Conservation (phyloP, 441 rosid species). For the Pelargonium myrrhifolium region DNA sequence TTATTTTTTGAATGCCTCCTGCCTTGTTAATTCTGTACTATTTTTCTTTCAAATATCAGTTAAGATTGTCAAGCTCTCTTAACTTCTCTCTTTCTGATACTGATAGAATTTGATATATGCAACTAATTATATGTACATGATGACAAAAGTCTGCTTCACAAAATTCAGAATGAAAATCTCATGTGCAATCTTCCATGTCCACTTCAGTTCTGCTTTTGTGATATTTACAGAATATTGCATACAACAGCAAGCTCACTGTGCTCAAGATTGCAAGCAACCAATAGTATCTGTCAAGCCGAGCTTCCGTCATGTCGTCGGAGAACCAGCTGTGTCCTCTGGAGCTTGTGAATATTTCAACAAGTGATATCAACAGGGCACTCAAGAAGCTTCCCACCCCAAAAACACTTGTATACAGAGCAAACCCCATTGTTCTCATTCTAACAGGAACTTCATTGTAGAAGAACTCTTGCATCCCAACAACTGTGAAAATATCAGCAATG, state of each 20-base stretch:
- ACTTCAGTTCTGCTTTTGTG: constrained; percentile 33
- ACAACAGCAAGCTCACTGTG: constrained; percentile 45
- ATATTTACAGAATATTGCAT: constrained; percentile 45
- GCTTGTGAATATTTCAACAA: constrained; percentile 40
- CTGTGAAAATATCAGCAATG: constrained; percentile 79
- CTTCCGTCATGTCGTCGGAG: constrained; percentile 74
- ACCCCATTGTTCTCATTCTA: constrained; percentile 81
- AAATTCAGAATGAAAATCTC: constrained; percentile 6
- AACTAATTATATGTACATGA: neutral
- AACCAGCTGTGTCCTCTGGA: constrained; percentile 59
- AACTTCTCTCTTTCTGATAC: no score
- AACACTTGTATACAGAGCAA: constrained; percentile 77
- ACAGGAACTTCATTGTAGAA: constrained; percentile 79
- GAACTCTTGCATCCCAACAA: constrained; percentile 94
- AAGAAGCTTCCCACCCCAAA: constrained; percentile 87
- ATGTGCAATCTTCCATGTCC: constrained; percentile 31
- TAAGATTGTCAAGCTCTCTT: no score
- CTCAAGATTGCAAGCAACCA: constrained; percentile 66
- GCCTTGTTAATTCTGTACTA: no score
- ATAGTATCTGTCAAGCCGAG: constrained; percentile 62
- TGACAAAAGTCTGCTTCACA: neutral
- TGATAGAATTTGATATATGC: neutral
- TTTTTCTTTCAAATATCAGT: no score
- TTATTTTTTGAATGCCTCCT: no score
- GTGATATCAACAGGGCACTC: constrained; percentile 64